Percentiles rank a stretch among this genome's conserved stretches.
Conservation (phyloP, 2,329 filamentous ascomycete species). For the Penicillium psychrosexuale region DNA sequence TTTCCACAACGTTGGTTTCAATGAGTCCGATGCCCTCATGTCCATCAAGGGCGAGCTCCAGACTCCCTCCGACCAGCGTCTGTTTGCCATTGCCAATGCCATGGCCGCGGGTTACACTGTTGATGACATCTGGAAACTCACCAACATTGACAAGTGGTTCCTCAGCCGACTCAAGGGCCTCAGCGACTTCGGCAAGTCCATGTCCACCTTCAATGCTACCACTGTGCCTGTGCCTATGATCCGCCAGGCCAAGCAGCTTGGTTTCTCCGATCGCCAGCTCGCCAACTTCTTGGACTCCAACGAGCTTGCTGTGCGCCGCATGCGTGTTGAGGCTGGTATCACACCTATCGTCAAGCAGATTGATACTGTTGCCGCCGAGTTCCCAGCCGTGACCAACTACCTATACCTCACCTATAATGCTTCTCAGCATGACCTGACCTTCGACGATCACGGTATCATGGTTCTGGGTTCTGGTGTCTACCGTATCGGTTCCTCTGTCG, state of each 20-base stretch:
- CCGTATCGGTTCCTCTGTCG: conserved; percentile 93
- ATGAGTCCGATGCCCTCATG: conserved; percentile 87
- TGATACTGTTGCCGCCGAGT: conserved; percentile 95
- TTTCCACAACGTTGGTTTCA: conserved; percentile 92
- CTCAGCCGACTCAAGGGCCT: conserved; percentile 85
- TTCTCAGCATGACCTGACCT: conserved; percentile 75
- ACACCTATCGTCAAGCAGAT: conserved; percentile 95
- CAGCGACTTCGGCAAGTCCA: conserved; percentile 79
- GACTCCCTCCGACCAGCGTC: conserved; percentile 92
- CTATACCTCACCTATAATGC: conserved; percentile 96
- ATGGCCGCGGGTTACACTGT: conserved; percentile 93
- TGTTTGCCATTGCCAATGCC: conserved; percentile 96
- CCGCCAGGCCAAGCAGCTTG: conserved; percentile 83
- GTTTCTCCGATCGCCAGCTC: conserved; percentile 90
- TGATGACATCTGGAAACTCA: conserved; percentile 97
- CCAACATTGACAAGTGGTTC: conserved; percentile 99
- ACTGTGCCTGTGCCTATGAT: conserved; percentile 64
- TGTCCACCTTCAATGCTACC: conserved; percentile 68
- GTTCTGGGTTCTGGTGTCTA: conserved; percentile 95
- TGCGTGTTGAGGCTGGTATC: conserved; percentile 82
- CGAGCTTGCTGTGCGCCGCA: conserved; percentile 80
- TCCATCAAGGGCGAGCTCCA: conserved; percentile 94
- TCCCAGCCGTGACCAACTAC: conserved; percentile 92
- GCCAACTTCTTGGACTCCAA: conserved; percentile 94
- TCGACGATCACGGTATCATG: conserved; percentile 91